Conservation (phyloP, 2,329 filamentous ascomycete genomes). For the Boeremia exigua region DNA sequence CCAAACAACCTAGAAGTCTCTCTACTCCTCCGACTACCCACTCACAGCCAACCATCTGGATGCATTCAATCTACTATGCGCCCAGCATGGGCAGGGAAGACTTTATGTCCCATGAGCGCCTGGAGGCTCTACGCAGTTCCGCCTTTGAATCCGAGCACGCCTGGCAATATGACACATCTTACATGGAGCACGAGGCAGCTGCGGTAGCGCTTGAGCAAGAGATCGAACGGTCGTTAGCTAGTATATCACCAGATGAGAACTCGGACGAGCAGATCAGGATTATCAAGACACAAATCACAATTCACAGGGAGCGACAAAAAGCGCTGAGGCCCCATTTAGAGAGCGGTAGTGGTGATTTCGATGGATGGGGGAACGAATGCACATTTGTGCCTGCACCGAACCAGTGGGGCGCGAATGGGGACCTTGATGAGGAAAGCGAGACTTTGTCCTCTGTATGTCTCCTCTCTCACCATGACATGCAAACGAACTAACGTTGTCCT, state of each 20-base stretch:
- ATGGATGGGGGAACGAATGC: conserved; percentile 46
- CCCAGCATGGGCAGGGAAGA: conserved; percentile 35
- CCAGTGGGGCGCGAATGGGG: conserved; percentile 47
- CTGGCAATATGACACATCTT: conserved; percentile 47
- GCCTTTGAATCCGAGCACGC: conserved; percentile 48
- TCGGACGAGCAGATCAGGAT: conserved; percentile 45
- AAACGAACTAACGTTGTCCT: conserved; percentile 9
- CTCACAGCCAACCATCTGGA: background rate
- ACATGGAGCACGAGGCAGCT: conserved; percentile 44
- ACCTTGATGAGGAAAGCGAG: conserved; percentile 47
- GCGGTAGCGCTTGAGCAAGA: conserved; percentile 43
- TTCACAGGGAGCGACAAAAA: conserved; percentile 44
- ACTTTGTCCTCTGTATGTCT: conserved; percentile 44
- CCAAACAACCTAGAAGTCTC: background rate
- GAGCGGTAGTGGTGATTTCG: conserved; percentile 44
- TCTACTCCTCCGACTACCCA: background rate
- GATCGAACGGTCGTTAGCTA: conserved; percentile 39
- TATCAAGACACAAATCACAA: conserved; percentile 43
- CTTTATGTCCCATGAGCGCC: conserved; percentile 37
- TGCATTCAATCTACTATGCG: conserved; percentile 16
- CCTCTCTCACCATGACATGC: background rate
- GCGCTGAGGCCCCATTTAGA: conserved; percentile 46
- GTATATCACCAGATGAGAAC: conserved; percentile 46
- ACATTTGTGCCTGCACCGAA: conserved; percentile 47
- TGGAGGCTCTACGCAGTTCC: conserved; percentile 44